phyloP scores from a whole-genome alignment of 257 asterid genomes.

The Buddleja alternifolia region DNA sequence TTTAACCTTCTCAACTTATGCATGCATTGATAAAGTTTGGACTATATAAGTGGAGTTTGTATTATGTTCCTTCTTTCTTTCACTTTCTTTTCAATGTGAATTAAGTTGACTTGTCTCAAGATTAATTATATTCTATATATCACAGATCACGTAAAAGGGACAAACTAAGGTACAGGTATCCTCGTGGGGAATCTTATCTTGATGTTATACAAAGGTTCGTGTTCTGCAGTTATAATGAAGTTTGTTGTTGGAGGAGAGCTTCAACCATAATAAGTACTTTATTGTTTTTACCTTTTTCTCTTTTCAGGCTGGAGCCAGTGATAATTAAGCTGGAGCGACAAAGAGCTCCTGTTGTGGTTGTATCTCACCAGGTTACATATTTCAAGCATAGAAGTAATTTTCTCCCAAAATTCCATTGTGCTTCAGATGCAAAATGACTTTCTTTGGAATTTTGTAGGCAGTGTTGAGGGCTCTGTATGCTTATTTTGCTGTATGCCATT shows the following conservation, averaged over 20 bases:
- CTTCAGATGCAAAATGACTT: constrained; percentile 31
- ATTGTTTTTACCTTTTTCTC: constrained; percentile 26
- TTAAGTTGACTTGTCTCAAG: constrained; percentile 17
- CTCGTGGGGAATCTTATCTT: constrained; percentile 98
- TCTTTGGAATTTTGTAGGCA: constrained; percentile 55
- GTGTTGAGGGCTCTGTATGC: constrained; percentile 97
- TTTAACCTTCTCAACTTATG: neutral
- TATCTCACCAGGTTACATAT: constrained; percentile 87
- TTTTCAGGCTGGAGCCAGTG: constrained; percentile 91
- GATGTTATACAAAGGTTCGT: constrained; percentile 97
- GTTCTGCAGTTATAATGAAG: constrained; percentile 19
- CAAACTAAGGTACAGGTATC: constrained; percentile 95
- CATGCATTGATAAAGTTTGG: neutral
- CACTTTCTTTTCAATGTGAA: neutral
- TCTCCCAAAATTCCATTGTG: constrained; percentile 19
- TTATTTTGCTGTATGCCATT: constrained; percentile 97
- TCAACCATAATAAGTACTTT: constrained; percentile 7
- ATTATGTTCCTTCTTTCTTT: neutral
- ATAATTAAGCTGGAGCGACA: constrained; percentile 98
- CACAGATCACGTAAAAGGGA: constrained; percentile 91
- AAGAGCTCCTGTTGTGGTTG: constrained; percentile 96
- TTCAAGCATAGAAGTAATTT: constrained; percentile 12
- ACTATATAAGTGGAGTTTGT: neutral
- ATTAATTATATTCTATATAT: constrained; percentile 24
- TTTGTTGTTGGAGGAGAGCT: constrained; percentile 20